Conservation (phyloP, 176 grass and related monocot species). For the Triticum timopheevii region DNA sequence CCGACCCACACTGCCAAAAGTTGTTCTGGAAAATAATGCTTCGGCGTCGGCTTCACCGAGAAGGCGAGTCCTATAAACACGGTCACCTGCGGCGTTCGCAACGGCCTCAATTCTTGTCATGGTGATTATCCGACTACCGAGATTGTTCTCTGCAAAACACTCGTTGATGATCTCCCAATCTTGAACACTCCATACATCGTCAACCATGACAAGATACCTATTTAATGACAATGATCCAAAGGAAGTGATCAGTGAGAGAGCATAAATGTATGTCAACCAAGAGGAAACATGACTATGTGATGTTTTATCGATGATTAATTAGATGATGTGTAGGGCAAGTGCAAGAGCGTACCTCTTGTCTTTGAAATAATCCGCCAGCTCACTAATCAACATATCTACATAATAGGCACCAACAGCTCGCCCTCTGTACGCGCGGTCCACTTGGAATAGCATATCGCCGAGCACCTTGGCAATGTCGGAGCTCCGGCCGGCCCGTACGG, state of each 20-base stretch:
- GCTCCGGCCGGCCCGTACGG: background rate
- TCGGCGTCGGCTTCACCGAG: background rate
- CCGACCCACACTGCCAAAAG: background rate
- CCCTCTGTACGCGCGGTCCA: background rate
- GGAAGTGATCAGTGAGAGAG: background rate
- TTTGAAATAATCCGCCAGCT: background rate
- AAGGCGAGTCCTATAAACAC: background rate
- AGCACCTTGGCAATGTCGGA: background rate
- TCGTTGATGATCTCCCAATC: background rate
- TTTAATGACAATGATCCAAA: too few relatives aligned
- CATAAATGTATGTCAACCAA: background rate
- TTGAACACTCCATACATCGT: slow-evolving; percentile 38
- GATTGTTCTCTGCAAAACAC: background rate
- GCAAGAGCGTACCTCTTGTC: background rate
- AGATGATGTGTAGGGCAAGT: background rate
- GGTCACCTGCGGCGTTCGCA: background rate
- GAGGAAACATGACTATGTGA: background rate
- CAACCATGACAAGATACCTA: slow-evolving; percentile 32
- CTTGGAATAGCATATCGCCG: background rate
- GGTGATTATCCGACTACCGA: slow-evolving; percentile 26
- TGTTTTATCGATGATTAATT: background rate
- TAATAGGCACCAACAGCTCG: background rate
- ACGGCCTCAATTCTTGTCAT: slow-evolving; percentile 36
- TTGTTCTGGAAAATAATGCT: slow-evolving; percentile 23
- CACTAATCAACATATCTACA: background rate